A percentile compares a stretch with the other conserved stretches of the same genome.
Conservation (phyloP, 2,329 filamentous ascomycete genomes). For the Nothophoma quercina region DNA sequence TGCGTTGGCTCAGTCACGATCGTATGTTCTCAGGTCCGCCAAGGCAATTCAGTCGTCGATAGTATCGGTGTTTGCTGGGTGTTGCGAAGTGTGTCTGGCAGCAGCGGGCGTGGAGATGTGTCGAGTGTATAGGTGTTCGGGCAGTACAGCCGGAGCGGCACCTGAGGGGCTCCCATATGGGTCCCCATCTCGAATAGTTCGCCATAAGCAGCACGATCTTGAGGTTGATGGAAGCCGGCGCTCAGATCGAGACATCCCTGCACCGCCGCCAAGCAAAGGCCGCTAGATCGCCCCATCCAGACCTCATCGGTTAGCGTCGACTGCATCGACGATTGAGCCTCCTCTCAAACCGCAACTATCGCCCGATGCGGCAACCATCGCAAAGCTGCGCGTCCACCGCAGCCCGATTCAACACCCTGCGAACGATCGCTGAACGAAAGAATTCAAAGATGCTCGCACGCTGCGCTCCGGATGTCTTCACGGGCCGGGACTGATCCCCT, state of each 20-base stretch:
- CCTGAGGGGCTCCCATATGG: constrained; percentile 3
- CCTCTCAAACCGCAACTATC: background rate
- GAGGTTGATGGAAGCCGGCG: constrained; percentile 9
- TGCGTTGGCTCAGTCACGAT: constrained; percentile 11
- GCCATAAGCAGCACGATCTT: constrained; percentile 8
- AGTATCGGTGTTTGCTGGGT: background rate
- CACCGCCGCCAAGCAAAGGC: background rate
- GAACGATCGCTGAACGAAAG: background rate
- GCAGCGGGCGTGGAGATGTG: background rate
- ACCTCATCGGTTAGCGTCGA: background rate
- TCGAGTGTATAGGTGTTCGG: background rate
- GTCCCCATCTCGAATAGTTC: background rate
- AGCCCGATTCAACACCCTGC: background rate
- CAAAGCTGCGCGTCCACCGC: background rate
- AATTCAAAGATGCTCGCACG: background rate
- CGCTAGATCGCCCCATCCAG: background rate
- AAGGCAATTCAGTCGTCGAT: background rate
- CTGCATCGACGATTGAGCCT: constrained; percentile 14
- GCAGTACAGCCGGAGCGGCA: background rate
- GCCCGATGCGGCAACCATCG: constrained; percentile 3
- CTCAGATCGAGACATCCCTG: constrained; percentile 15
- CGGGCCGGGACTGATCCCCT: background rate
- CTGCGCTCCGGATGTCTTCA: background rate
- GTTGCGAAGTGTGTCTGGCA: background rate
- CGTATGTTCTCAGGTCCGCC: background rate